Base-by-base conservation (phyloP, 306 rosid species). In the Acacia crassicarpa region DNA sequence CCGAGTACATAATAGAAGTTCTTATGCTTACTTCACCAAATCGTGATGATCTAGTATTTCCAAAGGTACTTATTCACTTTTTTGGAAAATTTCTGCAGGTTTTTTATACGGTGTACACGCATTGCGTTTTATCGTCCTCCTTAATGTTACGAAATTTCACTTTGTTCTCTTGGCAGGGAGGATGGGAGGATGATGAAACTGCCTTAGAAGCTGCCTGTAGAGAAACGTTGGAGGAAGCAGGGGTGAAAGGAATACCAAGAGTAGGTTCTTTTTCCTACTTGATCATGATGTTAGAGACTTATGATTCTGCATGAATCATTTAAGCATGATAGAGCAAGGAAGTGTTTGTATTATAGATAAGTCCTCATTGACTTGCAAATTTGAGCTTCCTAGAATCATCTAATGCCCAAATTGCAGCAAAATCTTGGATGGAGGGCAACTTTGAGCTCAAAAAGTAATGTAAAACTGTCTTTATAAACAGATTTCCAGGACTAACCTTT, bases 131-230 rank as follows among this genome's bases (percentile, higher is more conserved):
- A 5, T 11, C 27, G 40, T 63, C 15, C 70, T n/a, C 67, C 33
- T 69, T 66, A 77, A 66, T 73, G 76, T 45, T 48, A 74, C 79
- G 4, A 71, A 66, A 3, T 61, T 79, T 51, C 23, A 27, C 51
- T 68, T 83, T 77, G 78, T 56, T 79, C 56, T 76, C 68, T 68
- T 81, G 69, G 43, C 61, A 94, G 98, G 95, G 98, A 78, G 98
- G 98, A 79, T 94, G 97, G 98, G 98, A 94, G 91, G 89, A 91
- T 81, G 97, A 94, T 86, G 98, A 94, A 83, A 92, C 94, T 46
- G 80, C 87, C 14, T 71, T 86, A 16, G 92, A 94, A 86, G 98
- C 98, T 46, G 98, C 98, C 63, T 85, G 92, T 62, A 95, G 98
- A 1, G 98, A 92, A 89, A 95, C 98, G 41, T 80, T 88, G 22